Evolutionary conservation across 768 basidiomycete species (phyloP).

Genomic region (Trichaptum fuscoviolaceum): DNA sequence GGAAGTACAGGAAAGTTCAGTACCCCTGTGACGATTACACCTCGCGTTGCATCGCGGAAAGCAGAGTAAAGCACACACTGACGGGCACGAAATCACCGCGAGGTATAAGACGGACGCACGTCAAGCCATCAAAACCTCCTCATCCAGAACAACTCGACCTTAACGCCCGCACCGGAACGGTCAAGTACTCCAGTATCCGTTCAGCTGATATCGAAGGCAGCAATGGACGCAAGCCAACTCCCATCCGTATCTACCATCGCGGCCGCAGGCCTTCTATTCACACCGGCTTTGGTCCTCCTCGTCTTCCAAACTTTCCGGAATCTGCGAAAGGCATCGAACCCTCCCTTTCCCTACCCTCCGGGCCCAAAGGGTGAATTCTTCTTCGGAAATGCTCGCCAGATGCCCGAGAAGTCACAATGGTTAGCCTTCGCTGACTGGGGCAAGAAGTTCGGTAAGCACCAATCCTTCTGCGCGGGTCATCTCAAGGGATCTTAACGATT

Average conservation of each 20-base stretch:
- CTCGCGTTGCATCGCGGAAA: not conserved
- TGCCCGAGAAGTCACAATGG: slow-evolving; percentile 12
- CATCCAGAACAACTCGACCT: not conserved
- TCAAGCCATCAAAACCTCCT: not conserved
- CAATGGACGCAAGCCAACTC: not conserved
- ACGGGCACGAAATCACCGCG: not conserved
- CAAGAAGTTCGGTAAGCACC: slow-evolving; percentile 11
- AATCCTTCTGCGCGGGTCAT: not conserved
- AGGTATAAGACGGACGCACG: slow-evolving; percentile 1
- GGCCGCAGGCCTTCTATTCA: not conserved
- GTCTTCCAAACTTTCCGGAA: not conserved
- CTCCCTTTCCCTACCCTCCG: slow-evolving; percentile 12
- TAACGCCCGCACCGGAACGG: slow-evolving; percentile 1
- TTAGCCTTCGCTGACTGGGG: slow-evolving; percentile 8
- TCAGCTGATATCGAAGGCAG: not conserved
- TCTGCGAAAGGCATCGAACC: not conserved
- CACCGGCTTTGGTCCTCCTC: not conserved
- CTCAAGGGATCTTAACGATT: not conserved
- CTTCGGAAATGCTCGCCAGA: slow-evolving; percentile 13
- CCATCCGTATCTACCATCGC: not conserved
- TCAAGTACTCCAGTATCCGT: not conserved
- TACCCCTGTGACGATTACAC: not conserved
- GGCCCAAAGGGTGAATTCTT: slow-evolving; percentile 13
- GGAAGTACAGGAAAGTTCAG: not conserved
- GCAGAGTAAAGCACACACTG: not conserved